These are phyloP conservation scores for Aristolochia californica DNA, from an alignment of 164 flowering plant genomes.

Conservation along the genomic window DNA sequence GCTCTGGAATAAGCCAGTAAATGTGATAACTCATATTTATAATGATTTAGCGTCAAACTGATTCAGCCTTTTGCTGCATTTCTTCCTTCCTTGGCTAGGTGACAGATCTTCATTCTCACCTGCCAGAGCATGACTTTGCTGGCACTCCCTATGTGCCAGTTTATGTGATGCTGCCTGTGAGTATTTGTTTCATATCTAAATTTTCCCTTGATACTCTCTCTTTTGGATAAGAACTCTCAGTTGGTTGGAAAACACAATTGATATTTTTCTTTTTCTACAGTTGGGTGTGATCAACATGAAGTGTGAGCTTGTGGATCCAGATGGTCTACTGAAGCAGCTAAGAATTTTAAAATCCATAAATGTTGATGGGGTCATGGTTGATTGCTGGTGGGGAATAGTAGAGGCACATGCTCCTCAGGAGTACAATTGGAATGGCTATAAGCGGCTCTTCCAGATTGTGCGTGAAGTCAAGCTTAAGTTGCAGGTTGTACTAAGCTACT, in stretches of 20 bases:
- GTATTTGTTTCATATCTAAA: conserved; percentile 1
- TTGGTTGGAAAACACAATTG: not conserved
- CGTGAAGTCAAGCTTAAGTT: conserved; percentile 68
- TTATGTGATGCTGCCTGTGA: conserved; percentile 16
- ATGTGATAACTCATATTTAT: not conserved
- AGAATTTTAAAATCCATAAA: conserved; percentile 59
- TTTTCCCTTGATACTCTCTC: not conserved
- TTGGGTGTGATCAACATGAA: conserved; percentile 70
- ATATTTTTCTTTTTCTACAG: conserved; percentile 23
- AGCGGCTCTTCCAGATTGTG: conserved; percentile 60
- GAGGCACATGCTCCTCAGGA: conserved; percentile 71
- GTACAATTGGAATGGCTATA: conserved; percentile 83
- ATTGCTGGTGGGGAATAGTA: conserved; percentile 96
- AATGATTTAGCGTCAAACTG: not conserved
- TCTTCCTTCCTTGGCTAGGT: conserved; percentile 16
- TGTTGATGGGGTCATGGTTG: conserved; percentile 81
- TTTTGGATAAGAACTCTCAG: not conserved
- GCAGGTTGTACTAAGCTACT: conserved; percentile 29
- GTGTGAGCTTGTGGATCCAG: conserved; percentile 81
- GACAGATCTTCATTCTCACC: not conserved
- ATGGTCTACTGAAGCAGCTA: conserved; percentile 63
- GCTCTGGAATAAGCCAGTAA: not conserved
- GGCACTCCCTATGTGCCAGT: conserved; percentile 14
- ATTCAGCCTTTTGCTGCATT: not conserved
- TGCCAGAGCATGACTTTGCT: conserved; percentile 14